A percentile compares a stretch with the other conserved stretches of the same genome.
phyloP scores from a whole-genome alignment of 2,329 filamentous ascomycete genomes.

The Stagonosporopsis vannaccii region DNA sequence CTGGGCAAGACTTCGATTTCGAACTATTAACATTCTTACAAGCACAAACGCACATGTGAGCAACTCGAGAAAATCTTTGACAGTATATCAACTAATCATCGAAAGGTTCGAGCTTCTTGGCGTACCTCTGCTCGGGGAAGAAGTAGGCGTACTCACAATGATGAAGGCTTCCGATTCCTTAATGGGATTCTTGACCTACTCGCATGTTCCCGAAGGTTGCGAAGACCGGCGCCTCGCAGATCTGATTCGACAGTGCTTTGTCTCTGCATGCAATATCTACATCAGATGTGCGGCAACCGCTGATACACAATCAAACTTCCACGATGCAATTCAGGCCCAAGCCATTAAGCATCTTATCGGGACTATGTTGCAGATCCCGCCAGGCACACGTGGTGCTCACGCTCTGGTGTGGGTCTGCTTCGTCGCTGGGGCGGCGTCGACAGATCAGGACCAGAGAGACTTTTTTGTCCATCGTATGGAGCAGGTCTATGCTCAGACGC shows the following conservation, averaged over 20 bases:
- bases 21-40: conserved; percentile 3
- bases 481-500: conserved; percentile 22
- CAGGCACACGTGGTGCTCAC: conserved; percentile 22
- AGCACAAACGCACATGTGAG: conserved; percentile 15
- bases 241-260: conserved; percentile 25
- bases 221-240: conserved; percentile 20
- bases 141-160: conserved; percentile 16
- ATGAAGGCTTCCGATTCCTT: conserved; percentile 16
- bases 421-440: conserved; percentile 26
- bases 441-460: conserved; percentile 18
- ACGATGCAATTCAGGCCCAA: conserved; percentile 7
- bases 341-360: conserved; percentile 19
- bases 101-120: conserved; percentile 26
- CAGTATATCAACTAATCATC: not conserved
- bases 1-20: conserved; percentile 1
- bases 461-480: conserved; percentile 27
- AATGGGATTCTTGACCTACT: conserved; percentile 21
- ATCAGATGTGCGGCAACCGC: conserved; percentile 18
- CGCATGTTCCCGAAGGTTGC: conserved; percentile 13
- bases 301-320: not conserved
- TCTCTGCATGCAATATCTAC: conserved; percentile 24
- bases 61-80: not conserved
- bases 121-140: conserved; percentile 26
- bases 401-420: conserved; percentile 33
- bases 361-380: conserved; percentile 17